A percentile compares a stretch with the other conserved stretches of the same genome.
Conservation (phyloP, 176 grass and related monocot species). For the Oryza glaberrima region DNA sequence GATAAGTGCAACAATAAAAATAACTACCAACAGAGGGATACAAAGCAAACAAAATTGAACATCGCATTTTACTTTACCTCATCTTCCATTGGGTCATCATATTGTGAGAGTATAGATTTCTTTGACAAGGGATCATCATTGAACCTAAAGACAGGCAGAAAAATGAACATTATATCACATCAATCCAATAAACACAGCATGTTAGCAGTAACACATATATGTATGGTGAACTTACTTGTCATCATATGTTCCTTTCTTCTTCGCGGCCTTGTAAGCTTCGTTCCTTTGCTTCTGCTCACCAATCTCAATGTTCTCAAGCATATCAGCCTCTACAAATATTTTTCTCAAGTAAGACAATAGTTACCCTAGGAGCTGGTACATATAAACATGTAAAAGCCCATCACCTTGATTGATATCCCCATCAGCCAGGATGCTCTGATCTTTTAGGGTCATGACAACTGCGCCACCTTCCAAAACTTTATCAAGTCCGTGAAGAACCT, state of each 20-base stretch:
- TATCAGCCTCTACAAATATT: constrained; percentile 68
- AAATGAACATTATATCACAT: background rate
- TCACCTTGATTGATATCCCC: constrained; percentile 95
- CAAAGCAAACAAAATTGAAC: constrained; percentile 23
- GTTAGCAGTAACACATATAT: background rate
- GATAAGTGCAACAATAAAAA: constrained; percentile 26
- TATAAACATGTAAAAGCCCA: background rate
- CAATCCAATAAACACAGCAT: constrained; percentile 11
- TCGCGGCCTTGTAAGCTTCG: constrained; percentile 70
- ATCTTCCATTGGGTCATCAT: constrained; percentile 70
- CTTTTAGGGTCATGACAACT: constrained; percentile 91
- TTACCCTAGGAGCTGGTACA: background rate
- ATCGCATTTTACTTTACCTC: constrained; percentile 53
- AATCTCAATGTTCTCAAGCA: constrained; percentile 96
- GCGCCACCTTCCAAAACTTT: constrained; percentile 94
- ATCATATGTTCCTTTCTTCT: constrained; percentile 79
- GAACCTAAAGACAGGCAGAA: constrained; percentile 52
- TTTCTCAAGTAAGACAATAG: constrained; percentile 21
- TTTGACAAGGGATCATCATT: constrained; percentile 56
- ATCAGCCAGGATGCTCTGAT: constrained; percentile 85
- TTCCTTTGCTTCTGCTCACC: constrained; percentile 80
- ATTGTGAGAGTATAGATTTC: constrained; percentile 75
- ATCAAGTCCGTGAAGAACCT: constrained; percentile 96
- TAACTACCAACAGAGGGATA: constrained; percentile 10
- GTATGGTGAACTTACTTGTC: constrained; percentile 73